phyloP scores from a whole-genome alignment of 2,329 filamentous ascomycete genomes.

The Ophiostoma sp. region DNA sequence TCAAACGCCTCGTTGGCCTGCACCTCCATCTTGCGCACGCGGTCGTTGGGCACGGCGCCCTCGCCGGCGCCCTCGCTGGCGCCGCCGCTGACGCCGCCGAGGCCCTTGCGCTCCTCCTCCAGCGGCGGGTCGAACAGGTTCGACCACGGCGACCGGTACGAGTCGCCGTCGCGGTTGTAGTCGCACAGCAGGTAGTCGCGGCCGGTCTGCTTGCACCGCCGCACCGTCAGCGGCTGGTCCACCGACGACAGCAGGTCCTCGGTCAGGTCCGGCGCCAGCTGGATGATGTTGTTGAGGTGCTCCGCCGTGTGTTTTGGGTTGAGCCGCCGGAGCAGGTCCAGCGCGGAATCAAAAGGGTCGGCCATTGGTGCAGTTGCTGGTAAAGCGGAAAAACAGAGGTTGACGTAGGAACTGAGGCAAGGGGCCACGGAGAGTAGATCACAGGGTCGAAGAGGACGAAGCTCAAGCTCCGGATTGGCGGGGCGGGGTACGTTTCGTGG shows the following conservation, averaged over 20 bases:
- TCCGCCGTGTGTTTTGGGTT: constrained; percentile 86
- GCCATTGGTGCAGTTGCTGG: constrained; percentile 34
- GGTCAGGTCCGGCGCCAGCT: constrained; percentile 82
- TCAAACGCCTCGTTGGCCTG: constrained; percentile 95
- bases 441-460: background rate
- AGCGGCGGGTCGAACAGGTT: constrained; percentile 95
- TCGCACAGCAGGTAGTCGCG: constrained; percentile 97
- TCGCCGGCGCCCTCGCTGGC: constrained; percentile 60
- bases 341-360: constrained; percentile 69
- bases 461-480: constrained; percentile 15
- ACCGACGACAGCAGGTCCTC: constrained; percentile 97
- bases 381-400: background rate
- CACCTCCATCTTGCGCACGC: constrained; percentile 89
- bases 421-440: background rate
- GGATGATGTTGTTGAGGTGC: constrained; percentile 85
- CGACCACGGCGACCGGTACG: constrained; percentile 96
- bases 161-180: constrained; percentile 98
- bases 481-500: background rate
- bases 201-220: constrained; percentile 79
- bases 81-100: constrained; percentile 46
- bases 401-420: background rate
- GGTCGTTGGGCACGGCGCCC: constrained; percentile 80
- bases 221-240: constrained; percentile 85
- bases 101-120: constrained; percentile 51
- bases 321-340: constrained; percentile 95